These are phyloP conservation scores for Chrysopogon serrulatus DNA, from an alignment of 176 grass and related monocot species.

Conservation along the genomic window DNA sequence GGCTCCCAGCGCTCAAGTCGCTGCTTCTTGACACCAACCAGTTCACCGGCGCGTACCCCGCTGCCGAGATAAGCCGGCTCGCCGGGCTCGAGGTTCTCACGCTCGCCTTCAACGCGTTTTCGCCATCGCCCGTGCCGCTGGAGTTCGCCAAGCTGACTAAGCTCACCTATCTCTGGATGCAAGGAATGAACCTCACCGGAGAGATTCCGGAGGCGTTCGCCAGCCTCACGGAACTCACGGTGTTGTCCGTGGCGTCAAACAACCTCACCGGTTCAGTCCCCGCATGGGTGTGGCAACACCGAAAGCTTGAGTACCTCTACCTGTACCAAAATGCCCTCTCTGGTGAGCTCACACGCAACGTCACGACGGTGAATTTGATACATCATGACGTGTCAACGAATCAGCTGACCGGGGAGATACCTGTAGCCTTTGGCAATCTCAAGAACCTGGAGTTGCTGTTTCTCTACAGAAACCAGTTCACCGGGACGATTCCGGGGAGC, in stretches of 20 bases:
- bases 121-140: constrained; percentile 5
- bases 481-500: constrained; percentile 47
- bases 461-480: constrained; percentile 48
- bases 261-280: constrained; percentile 43
- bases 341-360: constrained; percentile 23
- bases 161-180: constrained; percentile 40
- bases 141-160: constrained; percentile 41
- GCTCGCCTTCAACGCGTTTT: constrained; percentile 38
- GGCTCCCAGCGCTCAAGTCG: constrained; percentile 9
- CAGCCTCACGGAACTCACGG: constrained; percentile 31
- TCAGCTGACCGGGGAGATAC: constrained; percentile 47
- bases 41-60: constrained; percentile 56
- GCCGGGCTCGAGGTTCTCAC: constrained; percentile 16
- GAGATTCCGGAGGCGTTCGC: constrained; percentile 38
- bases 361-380: constrained; percentile 6
- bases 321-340: constrained; percentile 31
- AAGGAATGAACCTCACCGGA: constrained; percentile 25
- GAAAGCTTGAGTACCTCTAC: constrained; percentile 15
- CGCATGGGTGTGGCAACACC: constrained; percentile 32
- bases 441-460: constrained; percentile 31
- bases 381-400: constrained; percentile 53
- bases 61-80: constrained; percentile 29
- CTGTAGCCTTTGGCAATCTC: constrained; percentile 33
- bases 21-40: constrained; percentile 39
- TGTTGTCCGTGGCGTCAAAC: constrained; percentile 6